Evolutionary conservation across 805 yeast genomes (phyloP), one percentile per base, ranked within the genome.

Genomic region (Candida golubevii): DNA sequence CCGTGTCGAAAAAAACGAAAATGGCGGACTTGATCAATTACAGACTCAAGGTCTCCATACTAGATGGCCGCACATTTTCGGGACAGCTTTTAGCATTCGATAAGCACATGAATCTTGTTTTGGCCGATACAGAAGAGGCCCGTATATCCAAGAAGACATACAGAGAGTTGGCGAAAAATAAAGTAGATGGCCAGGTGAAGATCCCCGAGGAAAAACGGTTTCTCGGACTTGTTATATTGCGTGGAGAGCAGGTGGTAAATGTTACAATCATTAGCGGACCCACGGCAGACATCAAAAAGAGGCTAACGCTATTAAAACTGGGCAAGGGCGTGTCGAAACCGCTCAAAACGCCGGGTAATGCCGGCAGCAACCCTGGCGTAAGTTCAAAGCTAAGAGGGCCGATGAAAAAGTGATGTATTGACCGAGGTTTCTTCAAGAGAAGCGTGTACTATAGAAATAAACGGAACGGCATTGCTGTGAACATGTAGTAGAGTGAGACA

Each of bases 31-130:
- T 91, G 50, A 67, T 91, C 41, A 76, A 86, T 56, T 85, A 79
- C 66, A 75, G 87, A 46, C 78, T 93, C 42, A 77, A 83, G 43
- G 85, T 88, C 23, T 73, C 82, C 27, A 79, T 91, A 1, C 62
- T 79, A n/a, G 97, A 91, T 65, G 83, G 85, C 6, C 75, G 95
- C 35, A 82, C 80, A 36, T 79, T 86, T 51, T 72, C 82, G 7
- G 99, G 99, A 1, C 82, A 81, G 49, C 73, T 91, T 42, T 65
- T 90, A 50, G 89, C 98, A 7, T 91, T 88, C 62, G 99, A 93
- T 63, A 83, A 83, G 59, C 85, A 84, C 60, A 82, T 90, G 83
- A 91, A 91, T 62, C 60, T 91, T 13, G 96, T 93, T 11, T 67
- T 91, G 29, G 76, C 85, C 10, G 93, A 90, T 51, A 79, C 93